A percentile compares a stretch with the other conserved stretches of the same genome.
Conservation (phyloP, 768 basidiomycete species). For the Calvatia gigantea region DNA sequence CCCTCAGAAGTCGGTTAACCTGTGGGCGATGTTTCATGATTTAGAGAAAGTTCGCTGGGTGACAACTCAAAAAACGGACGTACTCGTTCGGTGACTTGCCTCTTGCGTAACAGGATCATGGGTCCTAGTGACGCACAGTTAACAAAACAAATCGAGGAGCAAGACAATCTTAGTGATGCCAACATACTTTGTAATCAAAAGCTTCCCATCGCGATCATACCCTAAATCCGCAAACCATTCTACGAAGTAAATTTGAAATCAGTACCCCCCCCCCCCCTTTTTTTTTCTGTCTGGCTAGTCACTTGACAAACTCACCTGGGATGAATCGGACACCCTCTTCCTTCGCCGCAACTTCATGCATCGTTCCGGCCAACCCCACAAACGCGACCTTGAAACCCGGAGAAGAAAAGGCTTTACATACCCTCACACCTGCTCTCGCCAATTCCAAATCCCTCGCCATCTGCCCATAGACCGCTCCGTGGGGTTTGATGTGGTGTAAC, state of each 20-base stretch:
- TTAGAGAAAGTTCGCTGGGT: background rate
- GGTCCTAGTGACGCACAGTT: slow-evolving; percentile 29
- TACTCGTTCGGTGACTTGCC: slow-evolving; percentile 42
- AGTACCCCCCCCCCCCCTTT: too few relatives aligned
- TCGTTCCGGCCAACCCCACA: slow-evolving; percentile 61
- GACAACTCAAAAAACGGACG: background rate
- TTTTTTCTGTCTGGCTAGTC: too few relatives aligned
- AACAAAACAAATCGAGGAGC: background rate
- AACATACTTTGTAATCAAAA: slow-evolving; percentile 56
- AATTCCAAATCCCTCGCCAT: slow-evolving; percentile 52
- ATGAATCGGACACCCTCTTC: slow-evolving; percentile 58
- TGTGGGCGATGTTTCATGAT: slow-evolving; percentile 17
- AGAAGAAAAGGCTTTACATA: slow-evolving; percentile 46
- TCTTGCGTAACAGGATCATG: slow-evolving; percentile 45
- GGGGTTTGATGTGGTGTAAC: slow-evolving; percentile 61
- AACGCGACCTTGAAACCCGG: slow-evolving; percentile 37
- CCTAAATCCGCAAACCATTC: slow-evolving; percentile 71
- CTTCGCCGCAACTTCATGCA: slow-evolving; percentile 54
- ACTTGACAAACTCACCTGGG: slow-evolving; percentile 41
- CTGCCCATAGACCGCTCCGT: slow-evolving; percentile 62
- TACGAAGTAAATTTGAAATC: slow-evolving; percentile 16
- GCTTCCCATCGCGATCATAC: slow-evolving; percentile 51
- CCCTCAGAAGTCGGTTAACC: slow-evolving; percentile 41
- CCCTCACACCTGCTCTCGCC: slow-evolving; percentile 50
- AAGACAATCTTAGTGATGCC: background rate